Evolutionary conservation across 2,329 filamentous ascomycete species (phyloP).

Genomic region (Aspergillus pseudoterreus): DNA sequence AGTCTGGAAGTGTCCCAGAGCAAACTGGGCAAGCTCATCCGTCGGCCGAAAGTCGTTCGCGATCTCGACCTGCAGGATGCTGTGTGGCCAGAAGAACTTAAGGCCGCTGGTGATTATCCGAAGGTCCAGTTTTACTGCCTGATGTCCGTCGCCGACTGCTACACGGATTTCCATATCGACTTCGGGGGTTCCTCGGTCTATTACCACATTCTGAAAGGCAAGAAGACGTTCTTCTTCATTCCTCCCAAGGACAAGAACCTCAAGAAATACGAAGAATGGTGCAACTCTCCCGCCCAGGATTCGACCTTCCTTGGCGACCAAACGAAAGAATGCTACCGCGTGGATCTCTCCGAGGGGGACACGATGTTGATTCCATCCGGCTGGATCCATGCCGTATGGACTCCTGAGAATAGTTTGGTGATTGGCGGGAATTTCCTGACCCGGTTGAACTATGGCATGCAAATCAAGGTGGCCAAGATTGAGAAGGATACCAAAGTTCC

Average conservation of each 20-base stretch:
- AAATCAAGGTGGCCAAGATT: slow-evolving; percentile 62
- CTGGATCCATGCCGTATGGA: slow-evolving; percentile 71
- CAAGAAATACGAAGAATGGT: slow-evolving; percentile 70
- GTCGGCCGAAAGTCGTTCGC: slow-evolving; percentile 61
- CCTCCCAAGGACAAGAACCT: slow-evolving; percentile 65
- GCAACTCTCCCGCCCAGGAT: slow-evolving; percentile 63
- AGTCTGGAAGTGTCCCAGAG: slow-evolving; percentile 66
- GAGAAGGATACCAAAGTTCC: slow-evolving; percentile 66
- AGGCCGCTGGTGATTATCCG: slow-evolving; percentile 55
- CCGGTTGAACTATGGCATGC: slow-evolving; percentile 62
- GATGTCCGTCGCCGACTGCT: slow-evolving; percentile 69
- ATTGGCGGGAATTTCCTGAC: slow-evolving; percentile 70
- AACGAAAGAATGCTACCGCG: slow-evolving; percentile 64
- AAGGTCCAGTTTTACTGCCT: slow-evolving; percentile 67
- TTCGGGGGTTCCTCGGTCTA: slow-evolving; percentile 69
- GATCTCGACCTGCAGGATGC: slow-evolving; percentile 55
- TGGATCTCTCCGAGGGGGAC: slow-evolving; percentile 63
- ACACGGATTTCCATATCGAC: slow-evolving; percentile 69
- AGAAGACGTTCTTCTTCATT: slow-evolving; percentile 70
- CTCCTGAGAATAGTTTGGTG: slow-evolving; percentile 64
- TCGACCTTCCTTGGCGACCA: slow-evolving; percentile 62
- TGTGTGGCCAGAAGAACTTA: slow-evolving; percentile 49
- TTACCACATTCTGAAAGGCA: slow-evolving; percentile 66
- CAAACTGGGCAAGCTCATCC: slow-evolving; percentile 58
- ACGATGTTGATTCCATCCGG: slow-evolving; percentile 69